Conservation (phyloP, 2,329 filamentous ascomycete genomes). For the Clonostachys rosea region DNA sequence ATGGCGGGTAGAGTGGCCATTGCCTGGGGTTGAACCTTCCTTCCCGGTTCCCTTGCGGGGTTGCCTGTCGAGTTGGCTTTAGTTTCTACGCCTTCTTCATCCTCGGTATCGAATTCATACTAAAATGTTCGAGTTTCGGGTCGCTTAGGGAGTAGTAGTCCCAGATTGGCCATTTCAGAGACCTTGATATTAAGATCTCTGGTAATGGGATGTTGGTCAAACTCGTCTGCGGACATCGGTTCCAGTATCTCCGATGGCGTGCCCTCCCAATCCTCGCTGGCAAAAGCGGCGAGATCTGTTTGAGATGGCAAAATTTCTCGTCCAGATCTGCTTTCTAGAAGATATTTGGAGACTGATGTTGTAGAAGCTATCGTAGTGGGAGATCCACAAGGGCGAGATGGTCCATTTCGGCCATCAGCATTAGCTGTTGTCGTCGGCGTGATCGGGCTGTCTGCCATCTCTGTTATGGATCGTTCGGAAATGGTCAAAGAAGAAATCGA, state of each 20-base stretch:
- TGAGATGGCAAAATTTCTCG: slow-evolving; percentile 29
- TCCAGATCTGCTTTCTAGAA: slow-evolving; percentile 29
- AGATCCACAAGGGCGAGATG: no score
- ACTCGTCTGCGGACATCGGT: slow-evolving; percentile 20
- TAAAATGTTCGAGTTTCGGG: slow-evolving; percentile 24
- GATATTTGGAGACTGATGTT: slow-evolving; percentile 30
- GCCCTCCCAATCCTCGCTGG: neutral
- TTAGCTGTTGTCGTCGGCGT: no score
- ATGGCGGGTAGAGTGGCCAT: slow-evolving; percentile 22
- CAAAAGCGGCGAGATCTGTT: slow-evolving; percentile 19
- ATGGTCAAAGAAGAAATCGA: no score
- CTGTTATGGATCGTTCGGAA: no score
- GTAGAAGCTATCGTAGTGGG: neutral
- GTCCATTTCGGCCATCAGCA: no score
- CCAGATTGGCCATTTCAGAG: slow-evolving; percentile 19
- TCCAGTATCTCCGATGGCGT: no score
- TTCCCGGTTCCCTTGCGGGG: neutral
- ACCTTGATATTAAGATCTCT: slow-evolving; percentile 17
- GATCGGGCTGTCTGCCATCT: no score
- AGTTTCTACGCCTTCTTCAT: slow-evolving; percentile 8
- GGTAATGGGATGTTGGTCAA: slow-evolving; percentile 28
- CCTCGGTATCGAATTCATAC: slow-evolving; percentile 28
- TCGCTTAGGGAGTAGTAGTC: slow-evolving; percentile 26
- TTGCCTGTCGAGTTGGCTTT: neutral
- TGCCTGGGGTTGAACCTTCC: neutral